Base-by-base conservation (phyloP, 2,329 filamentous ascomycete species). In the Rugonectria rugulosa region DNA sequence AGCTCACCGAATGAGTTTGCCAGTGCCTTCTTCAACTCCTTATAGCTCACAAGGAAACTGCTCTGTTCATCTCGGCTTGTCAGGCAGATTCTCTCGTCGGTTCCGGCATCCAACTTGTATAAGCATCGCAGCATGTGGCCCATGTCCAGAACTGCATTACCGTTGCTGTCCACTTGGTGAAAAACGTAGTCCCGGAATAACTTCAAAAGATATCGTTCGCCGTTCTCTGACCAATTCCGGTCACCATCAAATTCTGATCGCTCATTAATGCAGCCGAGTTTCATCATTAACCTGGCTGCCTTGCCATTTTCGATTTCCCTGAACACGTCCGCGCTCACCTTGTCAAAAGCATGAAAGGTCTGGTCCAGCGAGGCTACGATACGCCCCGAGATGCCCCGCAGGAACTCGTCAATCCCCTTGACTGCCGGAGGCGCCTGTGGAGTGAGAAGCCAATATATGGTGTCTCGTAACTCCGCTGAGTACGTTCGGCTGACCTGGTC, bases 171-270 rank as follows among this genome's bases (percentile, higher is more conserved):
- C 11, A 97, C 92, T 69, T 96, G 93, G 73, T 99, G 95, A 76
- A 98, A 99, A 34, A 97, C 91, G 67, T 96, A 98, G 75, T 99
- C 95, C 44, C 95, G 86, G 79, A 98, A 98, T 8, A 99, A 83
- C 75, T 97, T 97, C 61, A 99, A 81, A 70, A 91, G 90, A 72
- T 97, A 98, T 23, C 93, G 86, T 67, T 97, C 92, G 21, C 94
- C 94, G 42, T 90, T 95, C 73, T 98, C 94, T 5, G 92, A 91
- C 94, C 95, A 99, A 43, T 85, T 81, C 0, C 82, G 78, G 58
- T 93, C 89, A 34, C 87, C 86, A 48, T 91, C 90, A 59, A 90
- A 89, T 69, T 98, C 94, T 1, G 89, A 91, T 10, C 95, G 87
- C 73, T 99, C 95, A 68, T 95, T 95, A 70, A 99, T 87, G 54